Percentiles rank a stretch among this genome's conserved stretches.
phyloP scores from a whole-genome alignment of 352 stramenopile species.

The Globisporangium cederbergense region DNA sequence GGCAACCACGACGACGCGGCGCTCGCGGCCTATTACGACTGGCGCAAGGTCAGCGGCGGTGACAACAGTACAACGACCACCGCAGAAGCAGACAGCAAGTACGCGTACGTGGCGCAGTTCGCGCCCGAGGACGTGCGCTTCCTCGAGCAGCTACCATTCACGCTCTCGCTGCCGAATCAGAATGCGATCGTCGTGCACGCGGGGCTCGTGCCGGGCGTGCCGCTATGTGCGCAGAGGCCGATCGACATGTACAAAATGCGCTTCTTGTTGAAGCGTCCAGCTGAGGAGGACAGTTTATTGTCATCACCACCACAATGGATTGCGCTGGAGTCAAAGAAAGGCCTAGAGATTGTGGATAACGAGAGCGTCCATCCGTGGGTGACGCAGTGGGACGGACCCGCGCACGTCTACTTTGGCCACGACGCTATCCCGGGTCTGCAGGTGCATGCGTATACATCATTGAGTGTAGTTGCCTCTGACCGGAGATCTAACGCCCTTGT shows the following conservation, averaged over 20 bases:
- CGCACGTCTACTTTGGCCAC: constrained; percentile 91
- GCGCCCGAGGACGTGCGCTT: constrained; percentile 55
- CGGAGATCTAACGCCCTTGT: too few species aligned
- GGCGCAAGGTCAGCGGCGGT: constrained; percentile 20
- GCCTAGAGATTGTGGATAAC: constrained; percentile 5
- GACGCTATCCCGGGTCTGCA: constrained; percentile 84
- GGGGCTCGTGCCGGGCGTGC: constrained; percentile 53
- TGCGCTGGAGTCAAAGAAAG: constrained; percentile 32
- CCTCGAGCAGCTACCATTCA: constrained; percentile 77
- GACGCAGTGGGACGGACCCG: constrained; percentile 70
- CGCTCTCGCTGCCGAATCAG: constrained; percentile 57
- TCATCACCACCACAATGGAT: constrained; percentile 10
- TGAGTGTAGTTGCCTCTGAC: too few species aligned
- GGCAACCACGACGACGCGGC: constrained; percentile 83
- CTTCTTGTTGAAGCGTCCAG: constrained; percentile 29
- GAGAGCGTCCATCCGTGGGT: constrained; percentile 58
- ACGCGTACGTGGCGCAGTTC: constrained; percentile 68
- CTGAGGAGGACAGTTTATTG: constrained; percentile 23
- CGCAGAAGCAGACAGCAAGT: constrained; percentile 29
- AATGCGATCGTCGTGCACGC: constrained; percentile 69
- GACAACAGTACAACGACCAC: neutral
- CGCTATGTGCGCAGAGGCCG: constrained; percentile 81
- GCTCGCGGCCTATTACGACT: constrained; percentile 54
- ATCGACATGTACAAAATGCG: constrained; percentile 93
- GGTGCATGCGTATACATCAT: constrained; percentile 18